A percentile compares a stretch with the other conserved stretches of the same genome.
phyloP scores from a whole-genome alignment of 305 asterid genomes.

The Ilex paraguariensis region DNA sequence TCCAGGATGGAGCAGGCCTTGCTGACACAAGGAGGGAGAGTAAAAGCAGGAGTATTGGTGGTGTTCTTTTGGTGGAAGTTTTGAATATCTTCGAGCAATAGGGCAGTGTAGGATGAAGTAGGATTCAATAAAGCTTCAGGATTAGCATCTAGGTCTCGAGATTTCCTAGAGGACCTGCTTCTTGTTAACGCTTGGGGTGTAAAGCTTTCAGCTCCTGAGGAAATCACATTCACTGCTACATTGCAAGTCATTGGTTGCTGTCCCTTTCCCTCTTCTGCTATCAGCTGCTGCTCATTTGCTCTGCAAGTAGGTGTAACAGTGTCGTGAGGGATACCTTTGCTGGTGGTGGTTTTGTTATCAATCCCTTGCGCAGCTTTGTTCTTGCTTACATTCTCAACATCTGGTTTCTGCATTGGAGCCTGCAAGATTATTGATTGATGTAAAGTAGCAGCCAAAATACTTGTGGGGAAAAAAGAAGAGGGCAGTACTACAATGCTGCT shows the following conservation, averaged over 20 bases:
- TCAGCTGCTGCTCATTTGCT: constrained; percentile 28
- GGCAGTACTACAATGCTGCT: no score
- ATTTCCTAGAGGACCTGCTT: constrained; percentile 66
- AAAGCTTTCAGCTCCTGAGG: constrained; percentile 39
- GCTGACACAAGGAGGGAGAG: constrained; percentile 69
- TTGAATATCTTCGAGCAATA: constrained; percentile 1
- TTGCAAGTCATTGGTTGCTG: constrained; percentile 15
- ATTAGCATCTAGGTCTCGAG: constrained; percentile 60
- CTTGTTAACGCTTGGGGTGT: constrained; percentile 37
- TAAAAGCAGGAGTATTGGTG: constrained; percentile 17
- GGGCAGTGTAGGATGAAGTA: constrained; percentile 22
- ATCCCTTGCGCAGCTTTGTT: constrained; percentile 13
- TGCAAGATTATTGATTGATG: constrained; percentile 7
- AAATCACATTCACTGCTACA: constrained; percentile 39
- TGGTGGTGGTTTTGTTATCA: constrained; percentile 24
- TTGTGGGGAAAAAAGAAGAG: not conserved
- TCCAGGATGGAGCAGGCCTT: constrained; percentile 89
- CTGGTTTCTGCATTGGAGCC: constrained; percentile 40
- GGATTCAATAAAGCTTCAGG: constrained; percentile 57
- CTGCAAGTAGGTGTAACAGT: constrained; percentile 14
- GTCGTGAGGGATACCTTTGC: constrained; percentile 18
- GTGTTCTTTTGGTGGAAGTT: constrained; percentile 28
- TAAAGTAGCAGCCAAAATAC: not conserved
- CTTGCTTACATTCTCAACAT: constrained; percentile 22
- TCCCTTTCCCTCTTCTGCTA: constrained; percentile 15